phyloP scores from a whole-genome alignment of 1,139 yeast genomes.

The Hansenula sp. region DNA sequence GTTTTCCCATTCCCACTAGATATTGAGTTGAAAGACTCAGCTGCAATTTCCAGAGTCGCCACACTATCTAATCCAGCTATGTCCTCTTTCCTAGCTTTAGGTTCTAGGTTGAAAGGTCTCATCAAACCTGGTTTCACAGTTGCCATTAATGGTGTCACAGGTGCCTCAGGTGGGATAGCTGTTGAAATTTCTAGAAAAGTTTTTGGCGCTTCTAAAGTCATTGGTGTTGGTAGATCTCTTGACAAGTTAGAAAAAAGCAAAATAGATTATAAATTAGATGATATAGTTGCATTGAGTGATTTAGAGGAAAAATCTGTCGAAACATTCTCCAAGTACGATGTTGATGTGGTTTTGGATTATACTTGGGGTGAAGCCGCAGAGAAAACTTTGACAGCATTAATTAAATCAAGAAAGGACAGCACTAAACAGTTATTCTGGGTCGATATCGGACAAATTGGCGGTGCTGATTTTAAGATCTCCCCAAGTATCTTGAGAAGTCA shows the following conservation, averaged over 20 bases:
- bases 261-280: not conserved
- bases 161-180: slow-evolving; percentile 6
- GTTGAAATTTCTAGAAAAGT: slow-evolving; percentile 5
- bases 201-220: slow-evolving; percentile 3
- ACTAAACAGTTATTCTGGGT: slow-evolving; percentile 21
- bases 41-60: slow-evolving; percentile 4
- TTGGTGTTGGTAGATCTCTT: slow-evolving; percentile 8
- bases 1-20: not conserved
- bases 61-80: slow-evolving; percentile 7
- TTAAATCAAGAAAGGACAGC: slow-evolving; percentile 5
- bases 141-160: slow-evolving; percentile 10
- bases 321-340: not conserved
- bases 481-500: slow-evolving; percentile 19
- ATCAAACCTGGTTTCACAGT: slow-evolving; percentile 1
- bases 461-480: slow-evolving; percentile 13
- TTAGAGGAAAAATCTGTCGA: not conserved
- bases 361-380: slow-evolving; percentile 9
- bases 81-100: slow-evolving; percentile 9
- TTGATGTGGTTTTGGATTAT: slow-evolving; percentile 9
- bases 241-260: not conserved
- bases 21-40: not conserved
- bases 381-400: not conserved
- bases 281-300: not conserved
- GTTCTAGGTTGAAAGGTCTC: not conserved
- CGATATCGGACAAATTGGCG: slow-evolving; percentile 24